Base-by-base conservation (phyloP, 2,329 filamentous ascomycete genomes). In the Xylariales sp. region DNA sequence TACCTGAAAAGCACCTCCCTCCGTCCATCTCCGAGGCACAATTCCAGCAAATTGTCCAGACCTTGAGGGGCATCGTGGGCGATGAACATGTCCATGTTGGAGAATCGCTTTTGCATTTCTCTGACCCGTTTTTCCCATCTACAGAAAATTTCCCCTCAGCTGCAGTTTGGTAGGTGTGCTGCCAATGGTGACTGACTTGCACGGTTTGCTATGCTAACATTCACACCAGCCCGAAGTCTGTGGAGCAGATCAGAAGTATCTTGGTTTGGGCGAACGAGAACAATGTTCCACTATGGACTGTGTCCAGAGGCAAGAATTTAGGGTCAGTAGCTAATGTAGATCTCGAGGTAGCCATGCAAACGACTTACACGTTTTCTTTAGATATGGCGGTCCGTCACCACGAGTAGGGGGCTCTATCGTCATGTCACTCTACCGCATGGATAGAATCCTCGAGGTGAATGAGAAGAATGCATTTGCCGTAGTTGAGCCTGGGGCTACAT, bases 361-460 rank as follows among this genome's bases (percentile, higher is more conserved):
- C n/a, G n/a, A n/a, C n/a, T n/a, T n/a, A n/a, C n/a, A n/a, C n/a
- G n/a, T n/a, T n/a, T n/a, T n/a, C n/a, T n/a, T n/a, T n/a, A n/a
- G n/a, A 60, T 74, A 74, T 42, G 72, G 71, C 10, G 71, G 71
- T 4, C 65, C 71, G 2, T 69, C 69, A 0, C 71, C 70, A 1
- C 54, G 68, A 5, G 60, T 72, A 11, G 64, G 60, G 2, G 70
- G 70, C 1, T 67, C 61, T 18, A 58, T 74, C 5, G 68, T 67
- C 1, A 47, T 75, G 14, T 67, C 73, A 45, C 54, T 74, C 1
- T 67, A 63, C 42, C 60, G 64, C 22, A 69, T 71, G 64, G 58
- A 68, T 46, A 62, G 59, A 39, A 61, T 71, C 42, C 52, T 71
- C 19, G 65, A 70, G 45, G 64, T 70, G 34, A 68, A 63, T 45